Evolutionary conservation across 2,329 filamentous ascomycete genomes (phyloP), one percentile per base, ranked within the genome.

Genomic region (Pyricularia pennisetigena): DNA sequence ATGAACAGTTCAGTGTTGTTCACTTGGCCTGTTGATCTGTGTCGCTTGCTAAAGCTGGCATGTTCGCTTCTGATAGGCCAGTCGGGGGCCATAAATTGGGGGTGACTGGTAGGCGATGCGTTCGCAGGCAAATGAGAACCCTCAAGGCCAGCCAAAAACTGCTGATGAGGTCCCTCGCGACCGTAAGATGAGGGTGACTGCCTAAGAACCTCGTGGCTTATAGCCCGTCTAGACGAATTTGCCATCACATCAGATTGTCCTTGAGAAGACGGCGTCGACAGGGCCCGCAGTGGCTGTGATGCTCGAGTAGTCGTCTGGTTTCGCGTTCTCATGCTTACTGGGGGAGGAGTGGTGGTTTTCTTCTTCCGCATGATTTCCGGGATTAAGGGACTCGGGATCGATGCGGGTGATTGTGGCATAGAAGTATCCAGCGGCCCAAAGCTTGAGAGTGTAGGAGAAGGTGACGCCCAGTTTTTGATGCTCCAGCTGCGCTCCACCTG

Each of bases 301-400:
- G 76, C 80, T 64, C 75, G 74, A 14, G 77, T 72, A 16, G 75
- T 72, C 9, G 74, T 71, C 7, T 76, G 74, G 32, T 77, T 79
- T 29, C 79, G 70, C 7, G 78, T 81, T n/a, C 76, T 76, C 74
- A 82, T 78, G 71, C 79, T 82, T 30, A 82, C 76, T 0, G 81
- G 80, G 0, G 80, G 79, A 3, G 79, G 76, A 0, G 78, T 77
- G 67, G 72, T 79, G 64, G n/a, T 59, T 20, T 54, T 66, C 64
- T 8, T 54, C 62, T 14, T 65, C 14, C 66, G 24, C 64, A 67
- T 72, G 68, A 70, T 70, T 28, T 74, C 71, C 29, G 74, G 72
- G 16, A 77, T 70, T 16, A 74, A 30, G 7, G 75, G 74, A 28
- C 73, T 76, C 5, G 75, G 74, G 2, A 74, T 70, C 3, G 72